phyloP scores from a whole-genome alignment of 345 rosid species.

The Pugionium dolabratum region DNA sequence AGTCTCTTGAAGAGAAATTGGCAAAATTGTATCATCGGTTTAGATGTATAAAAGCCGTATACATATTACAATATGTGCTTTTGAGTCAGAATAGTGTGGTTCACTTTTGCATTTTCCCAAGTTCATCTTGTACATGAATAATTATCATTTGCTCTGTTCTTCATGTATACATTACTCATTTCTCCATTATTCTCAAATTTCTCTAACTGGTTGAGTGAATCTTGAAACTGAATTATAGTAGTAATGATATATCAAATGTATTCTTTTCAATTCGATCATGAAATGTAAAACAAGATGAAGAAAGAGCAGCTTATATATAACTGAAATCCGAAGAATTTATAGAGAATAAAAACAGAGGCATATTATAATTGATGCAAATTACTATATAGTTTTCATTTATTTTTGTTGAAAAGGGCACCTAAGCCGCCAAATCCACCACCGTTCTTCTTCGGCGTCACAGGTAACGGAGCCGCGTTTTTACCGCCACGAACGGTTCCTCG shows the following conservation, averaged over 20 bases:
- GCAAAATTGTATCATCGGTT: constrained; percentile 29
- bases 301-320: constrained; percentile 25
- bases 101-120: constrained; percentile 11
- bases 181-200: constrained; percentile 4
- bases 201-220: background rate
- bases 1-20: constrained; percentile 27
- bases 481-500: constrained; percentile 33
- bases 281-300: constrained; percentile 29
- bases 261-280: background rate
- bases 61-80: constrained; percentile 16
- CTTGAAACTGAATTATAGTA: constrained; percentile 3
- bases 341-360: constrained; percentile 26
- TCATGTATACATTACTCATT: constrained; percentile 6
- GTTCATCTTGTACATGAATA: constrained; percentile 10
- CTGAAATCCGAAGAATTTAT: constrained; percentile 13
- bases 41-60: constrained; percentile 22
- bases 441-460: constrained; percentile 70
- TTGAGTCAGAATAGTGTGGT: constrained; percentile 5
- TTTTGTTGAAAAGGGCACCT: constrained; percentile 64
- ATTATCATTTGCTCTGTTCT: constrained; percentile 13
- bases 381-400: constrained; percentile 18
- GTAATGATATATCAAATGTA: background rate
- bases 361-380: constrained; percentile 7
- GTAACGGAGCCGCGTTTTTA: constrained; percentile 40
- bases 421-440: constrained; percentile 53